These are phyloP conservation scores for Aspergillus ostianus DNA, from an alignment of 495 filamentous ascomycete genomes.

Conservation along the genomic window DNA sequence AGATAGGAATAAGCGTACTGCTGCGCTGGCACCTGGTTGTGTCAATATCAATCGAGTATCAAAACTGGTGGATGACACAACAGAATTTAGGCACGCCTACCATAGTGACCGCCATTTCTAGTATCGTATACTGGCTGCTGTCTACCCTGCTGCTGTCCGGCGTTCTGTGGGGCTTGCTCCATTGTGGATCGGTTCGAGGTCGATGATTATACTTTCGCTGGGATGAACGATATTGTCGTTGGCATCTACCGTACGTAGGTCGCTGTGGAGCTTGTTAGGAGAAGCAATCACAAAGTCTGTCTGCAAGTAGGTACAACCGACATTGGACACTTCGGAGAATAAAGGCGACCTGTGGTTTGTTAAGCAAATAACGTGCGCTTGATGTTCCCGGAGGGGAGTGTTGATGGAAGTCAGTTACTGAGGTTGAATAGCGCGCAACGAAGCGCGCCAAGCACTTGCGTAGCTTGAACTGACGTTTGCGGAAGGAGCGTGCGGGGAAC, in stretches of 20 bases:
- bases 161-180: constrained; percentile 55
- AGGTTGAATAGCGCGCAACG: constrained; percentile 2
- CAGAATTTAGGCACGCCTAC: constrained; percentile 39
- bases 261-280: background rate
- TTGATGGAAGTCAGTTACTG: background rate
- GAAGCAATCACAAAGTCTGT: background rate
- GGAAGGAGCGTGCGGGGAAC: background rate
- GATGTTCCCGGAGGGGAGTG: background rate
- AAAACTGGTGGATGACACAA: background rate
- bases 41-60: constrained; percentile 10
- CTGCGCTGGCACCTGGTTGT: constrained; percentile 71
- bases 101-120: constrained; percentile 83
- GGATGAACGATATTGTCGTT: background rate
- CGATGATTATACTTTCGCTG: background rate
- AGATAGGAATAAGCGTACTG: constrained; percentile 53
- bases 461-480: constrained; percentile 1
- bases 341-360: too few species aligned
- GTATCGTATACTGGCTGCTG: constrained; percentile 75
- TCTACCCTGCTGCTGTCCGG: constrained; percentile 56
- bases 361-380: background rate
- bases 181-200: constrained; percentile 32
- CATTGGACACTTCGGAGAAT: background rate
- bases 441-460: constrained; percentile 5
- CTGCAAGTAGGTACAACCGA: background rate
- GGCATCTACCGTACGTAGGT: background rate